Base-by-base conservation (phyloP, 2,329 filamentous ascomycete genomes). In the Fusarium nelsonii region DNA sequence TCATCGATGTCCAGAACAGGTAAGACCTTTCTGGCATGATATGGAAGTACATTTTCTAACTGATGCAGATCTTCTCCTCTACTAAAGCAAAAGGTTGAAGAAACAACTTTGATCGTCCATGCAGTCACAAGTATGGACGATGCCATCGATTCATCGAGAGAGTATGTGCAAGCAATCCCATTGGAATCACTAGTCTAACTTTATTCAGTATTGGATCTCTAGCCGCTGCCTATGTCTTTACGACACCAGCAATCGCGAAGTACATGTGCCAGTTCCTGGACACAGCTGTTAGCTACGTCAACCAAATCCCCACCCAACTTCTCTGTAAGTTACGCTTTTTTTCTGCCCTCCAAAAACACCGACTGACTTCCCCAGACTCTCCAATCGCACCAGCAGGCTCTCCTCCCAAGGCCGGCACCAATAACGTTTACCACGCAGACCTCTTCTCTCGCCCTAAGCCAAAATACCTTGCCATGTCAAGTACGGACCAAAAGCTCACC, bases 41-140 rank as follows among this genome's bases (percentile, higher is more conserved):
- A 5, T 12, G 1, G 26, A 3, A 30, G 4, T 2, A 3, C 30
- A 3, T 1, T 11, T 7, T 8, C 50, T 65, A 10, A 61, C 8
- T 1, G 0, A 1, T 0, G 3, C 20, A 67, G 62, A 1, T 39
- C 57, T 3, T 69, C 66, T 9, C 7, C 3, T 20, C n/a, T 69
- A 2, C 6, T 69, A 1, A 33, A 41, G 2, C 52, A 49, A 7
- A 69, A 69, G 15, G 57, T 69, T 2, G 30, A 49, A 11, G 66
- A 70, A 15, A 41, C 48, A 0, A 67, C 48, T 7, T 45, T 69
- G 4, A 34, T 67, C 11, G 41, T 70, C 3, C 67, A 69, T 30
- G 51, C 66, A 3, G 67, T 69, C 7, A 70, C 62, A 0, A 69
- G 67, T 7, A 69, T 69, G 67, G 67, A 69, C 0, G 66, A 70